Percentiles rank a stretch among this genome's conserved stretches.
Evolutionary conservation across 441 rosid species (phyloP).

Genomic region (Corymbia calophylla): DNA sequence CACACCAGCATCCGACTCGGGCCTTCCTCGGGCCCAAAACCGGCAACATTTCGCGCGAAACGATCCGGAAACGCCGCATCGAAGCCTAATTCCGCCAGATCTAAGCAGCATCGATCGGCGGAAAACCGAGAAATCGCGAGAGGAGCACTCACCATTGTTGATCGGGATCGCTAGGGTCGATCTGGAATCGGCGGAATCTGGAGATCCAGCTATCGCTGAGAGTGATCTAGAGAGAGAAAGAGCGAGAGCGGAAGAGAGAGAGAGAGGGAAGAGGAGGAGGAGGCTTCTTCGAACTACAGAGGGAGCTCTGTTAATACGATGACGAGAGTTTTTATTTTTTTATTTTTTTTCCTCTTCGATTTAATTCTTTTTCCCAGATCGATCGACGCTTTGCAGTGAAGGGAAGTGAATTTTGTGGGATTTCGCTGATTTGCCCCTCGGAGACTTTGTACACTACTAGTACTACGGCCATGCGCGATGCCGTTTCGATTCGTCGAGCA

Average conservation of each 20-base stretch:
- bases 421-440: not conserved
- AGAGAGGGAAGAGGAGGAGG: not conserved
- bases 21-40: not conserved
- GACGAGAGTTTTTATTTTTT: not conserved
- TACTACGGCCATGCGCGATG: not conserved
- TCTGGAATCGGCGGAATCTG: not conserved
- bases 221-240: not conserved
- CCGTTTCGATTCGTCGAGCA: not conserved
- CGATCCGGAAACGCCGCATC: slow-evolving; percentile 17
- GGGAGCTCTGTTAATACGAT: not conserved
- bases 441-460: not conserved
- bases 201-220: not conserved
- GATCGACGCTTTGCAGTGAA: not conserved
- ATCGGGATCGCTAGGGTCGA: not conserved
- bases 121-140: not conserved
- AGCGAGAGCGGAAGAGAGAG: not conserved
- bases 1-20: not conserved
- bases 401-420: not conserved
- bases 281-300: not conserved
- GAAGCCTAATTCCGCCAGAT: slow-evolving; percentile 43
- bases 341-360: not conserved
- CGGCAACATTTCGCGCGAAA: not conserved
- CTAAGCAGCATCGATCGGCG: slow-evolving; percentile 21
- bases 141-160: not conserved
- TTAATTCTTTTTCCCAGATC: not conserved